These are phyloP conservation scores for Coprinellus micaceus DNA, from an alignment of 768 basidiomycete species.

Conservation along the genomic window DNA sequence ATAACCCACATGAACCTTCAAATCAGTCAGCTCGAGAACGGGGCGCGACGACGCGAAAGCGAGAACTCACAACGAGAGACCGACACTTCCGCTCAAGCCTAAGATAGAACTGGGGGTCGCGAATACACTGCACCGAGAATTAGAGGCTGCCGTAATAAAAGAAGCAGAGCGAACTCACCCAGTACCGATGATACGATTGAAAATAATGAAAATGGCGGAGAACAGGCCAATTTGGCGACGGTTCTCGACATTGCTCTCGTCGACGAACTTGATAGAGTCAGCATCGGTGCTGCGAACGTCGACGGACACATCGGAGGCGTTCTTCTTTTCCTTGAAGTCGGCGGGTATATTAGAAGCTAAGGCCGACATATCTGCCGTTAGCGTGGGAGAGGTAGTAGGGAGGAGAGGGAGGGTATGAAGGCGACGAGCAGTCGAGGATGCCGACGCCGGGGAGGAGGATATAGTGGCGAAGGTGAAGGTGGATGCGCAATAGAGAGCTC, in stretches of 20 bases:
- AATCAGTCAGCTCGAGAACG: not conserved
- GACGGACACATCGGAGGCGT: not conserved
- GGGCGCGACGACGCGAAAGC: not conserved
- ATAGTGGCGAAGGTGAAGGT: too few relatives aligned
- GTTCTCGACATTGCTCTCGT: conserved; percentile 3
- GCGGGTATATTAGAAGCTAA: not conserved
- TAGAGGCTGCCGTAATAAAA: not conserved
- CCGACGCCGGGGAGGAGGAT: not conserved
- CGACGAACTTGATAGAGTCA: not conserved
- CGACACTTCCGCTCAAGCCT: conserved; percentile 37
- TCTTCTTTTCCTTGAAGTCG: not conserved
- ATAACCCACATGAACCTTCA: conserved; percentile 40
- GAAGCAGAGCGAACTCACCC: conserved; percentile 25
- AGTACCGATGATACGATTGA: conserved; percentile 43
- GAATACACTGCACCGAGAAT: conserved; percentile 18
- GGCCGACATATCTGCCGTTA: not conserved
- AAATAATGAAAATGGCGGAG: conserved; percentile 39
- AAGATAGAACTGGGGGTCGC: conserved; percentile 41
- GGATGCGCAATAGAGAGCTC: too few relatives aligned
- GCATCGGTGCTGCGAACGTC: conserved; percentile 5
- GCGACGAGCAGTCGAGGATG: not conserved
- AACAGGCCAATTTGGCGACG: conserved; percentile 23
- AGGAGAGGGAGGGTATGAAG: not conserved
- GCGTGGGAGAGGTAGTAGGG: not conserved
- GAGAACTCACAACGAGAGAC: conserved; percentile 35